These are phyloP conservation scores for Calonectria montana DNA, from an alignment of 2,329 filamentous ascomycete genomes.

Conservation along the genomic window DNA sequence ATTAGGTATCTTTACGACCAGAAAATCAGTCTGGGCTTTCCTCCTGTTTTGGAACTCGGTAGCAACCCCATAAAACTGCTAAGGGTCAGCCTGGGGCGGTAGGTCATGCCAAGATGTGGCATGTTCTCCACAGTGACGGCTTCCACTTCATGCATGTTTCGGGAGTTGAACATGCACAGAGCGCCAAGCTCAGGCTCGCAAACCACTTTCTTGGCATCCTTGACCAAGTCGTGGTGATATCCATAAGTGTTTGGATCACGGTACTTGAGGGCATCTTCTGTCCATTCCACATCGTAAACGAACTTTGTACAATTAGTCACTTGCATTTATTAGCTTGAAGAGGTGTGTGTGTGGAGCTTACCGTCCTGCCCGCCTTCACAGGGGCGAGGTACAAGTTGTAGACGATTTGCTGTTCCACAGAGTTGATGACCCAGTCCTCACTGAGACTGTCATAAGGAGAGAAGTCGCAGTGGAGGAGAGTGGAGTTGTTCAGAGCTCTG, in stretches of 20 bases:
- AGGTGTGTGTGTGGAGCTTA: not conserved
- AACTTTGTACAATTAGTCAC: not conserved
- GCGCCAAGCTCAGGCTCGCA: constrained; percentile 2
- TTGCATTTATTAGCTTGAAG: not conserved
- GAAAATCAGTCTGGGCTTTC: not conserved
- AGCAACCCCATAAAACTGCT: not conserved
- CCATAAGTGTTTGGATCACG: not conserved
- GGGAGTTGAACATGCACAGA: constrained; percentile 7
- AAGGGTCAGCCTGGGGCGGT: not conserved
- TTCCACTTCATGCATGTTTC: constrained; percentile 3
- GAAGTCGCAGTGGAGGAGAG: not conserved
- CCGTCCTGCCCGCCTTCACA: not conserved
- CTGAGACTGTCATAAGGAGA: not conserved
- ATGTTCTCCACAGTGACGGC: constrained; percentile 1
- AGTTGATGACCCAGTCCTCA: constrained; percentile 2
- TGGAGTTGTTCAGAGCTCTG: constrained; percentile 1
- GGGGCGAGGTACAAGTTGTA: constrained; percentile 2
- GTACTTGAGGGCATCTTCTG: not conserved
- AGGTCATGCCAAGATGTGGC: not conserved
- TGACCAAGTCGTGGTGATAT: not conserved
- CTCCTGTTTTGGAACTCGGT: not conserved
- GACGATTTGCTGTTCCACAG: not conserved
- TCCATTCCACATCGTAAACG: not conserved
- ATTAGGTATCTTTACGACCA: constrained; percentile 1
- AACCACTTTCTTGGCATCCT: not conserved